Evolutionary conservation across 2,329 filamentous ascomycete species (phyloP).

Genomic region (Microdochium bolleyi): DNA sequence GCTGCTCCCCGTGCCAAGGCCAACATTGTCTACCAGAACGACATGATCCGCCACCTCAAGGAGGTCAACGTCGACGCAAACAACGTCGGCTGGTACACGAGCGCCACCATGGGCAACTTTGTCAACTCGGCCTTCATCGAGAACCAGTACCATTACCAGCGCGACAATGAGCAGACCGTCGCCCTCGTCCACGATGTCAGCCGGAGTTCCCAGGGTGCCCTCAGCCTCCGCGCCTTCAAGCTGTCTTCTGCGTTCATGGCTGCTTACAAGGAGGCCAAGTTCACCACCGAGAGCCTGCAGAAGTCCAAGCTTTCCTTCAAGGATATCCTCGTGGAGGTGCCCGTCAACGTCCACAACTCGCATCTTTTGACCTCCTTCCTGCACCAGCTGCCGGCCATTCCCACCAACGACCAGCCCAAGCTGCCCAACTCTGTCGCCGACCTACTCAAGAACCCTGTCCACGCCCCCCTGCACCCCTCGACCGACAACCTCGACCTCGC

Average conservation of each 20-base stretch:
- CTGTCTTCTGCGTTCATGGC: conserved; percentile 82
- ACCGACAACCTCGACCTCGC: conserved; percentile 84
- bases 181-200: conserved; percentile 92
- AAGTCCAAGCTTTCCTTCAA: conserved; percentile 91
- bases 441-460: conserved; percentile 57
- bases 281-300: conserved; percentile 92
- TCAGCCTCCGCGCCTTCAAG: conserved; percentile 86
- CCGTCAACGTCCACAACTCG: conserved; percentile 88
- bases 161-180: conserved; percentile 81
- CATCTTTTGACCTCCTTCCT: conserved; percentile 93
- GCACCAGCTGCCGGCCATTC: conserved; percentile 74
- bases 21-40: conserved; percentile 80
- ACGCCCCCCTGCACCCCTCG: conserved; percentile 71
- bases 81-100: conserved; percentile 97
- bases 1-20: conserved; percentile 88
- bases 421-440: conserved; percentile 75
- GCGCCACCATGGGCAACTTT: conserved; percentile 97
- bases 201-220: conserved; percentile 83
- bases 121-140: conserved; percentile 92
- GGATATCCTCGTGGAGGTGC: conserved; percentile 87
- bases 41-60: conserved; percentile 94
- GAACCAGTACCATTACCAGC: conserved; percentile 97
- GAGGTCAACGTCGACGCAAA: conserved; percentile 99
- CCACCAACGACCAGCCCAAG: conserved; percentile 58
- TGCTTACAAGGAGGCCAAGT: conserved; percentile 94